Evolutionary conservation across 345 rosid species (phyloP).

Genomic region (Carallia pectinifolia): DNA sequence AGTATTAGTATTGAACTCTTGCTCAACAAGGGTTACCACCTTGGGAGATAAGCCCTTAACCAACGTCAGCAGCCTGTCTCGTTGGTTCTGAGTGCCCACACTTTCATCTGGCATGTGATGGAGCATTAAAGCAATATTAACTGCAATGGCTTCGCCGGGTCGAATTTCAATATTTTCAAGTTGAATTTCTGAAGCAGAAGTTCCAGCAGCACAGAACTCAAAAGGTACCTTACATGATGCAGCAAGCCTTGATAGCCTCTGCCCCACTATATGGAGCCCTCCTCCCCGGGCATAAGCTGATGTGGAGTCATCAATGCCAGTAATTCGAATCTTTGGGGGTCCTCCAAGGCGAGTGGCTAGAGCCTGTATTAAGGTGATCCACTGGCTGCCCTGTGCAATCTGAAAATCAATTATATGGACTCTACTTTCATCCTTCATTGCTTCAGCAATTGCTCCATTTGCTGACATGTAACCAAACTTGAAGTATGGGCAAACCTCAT

Average conservation of each 20-base stretch:
- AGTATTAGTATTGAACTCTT: conserved; percentile 83
- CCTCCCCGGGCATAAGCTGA: conserved; percentile 87
- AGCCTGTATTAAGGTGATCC: conserved; percentile 93
- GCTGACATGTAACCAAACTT: conserved; percentile 94
- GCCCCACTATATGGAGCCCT: conserved; percentile 74
- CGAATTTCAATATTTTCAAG: conserved; percentile 58
- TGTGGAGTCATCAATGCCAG: conserved; percentile 82
- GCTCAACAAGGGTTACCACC: conserved; percentile 87
- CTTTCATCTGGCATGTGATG: conserved; percentile 98
- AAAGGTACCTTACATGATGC: conserved; percentile 74
- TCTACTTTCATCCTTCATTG: conserved; percentile 64
- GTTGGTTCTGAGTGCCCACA: conserved; percentile 74
- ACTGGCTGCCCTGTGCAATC: conserved; percentile 79
- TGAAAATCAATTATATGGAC: conserved; percentile 90
- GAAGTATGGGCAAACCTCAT: conserved; percentile 91
- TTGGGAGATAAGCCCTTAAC: conserved; percentile 70
- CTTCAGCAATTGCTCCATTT: conserved; percentile 95
- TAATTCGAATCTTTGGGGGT: conserved; percentile 70
- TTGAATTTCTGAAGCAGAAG: conserved; percentile 61
- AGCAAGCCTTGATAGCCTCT: conserved; percentile 67
- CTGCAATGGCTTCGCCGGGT: conserved; percentile 74
- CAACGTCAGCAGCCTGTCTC: conserved; percentile 78
- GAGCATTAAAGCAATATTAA: conserved; percentile 72
- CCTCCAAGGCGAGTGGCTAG: conserved; percentile 85
- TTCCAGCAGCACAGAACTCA: conserved; percentile 60